Evolutionary conservation across 1,284 basidiomycete species (phyloP), one percentile per base, ranked within the genome.

Genomic region (Peniophora sp.): DNA sequence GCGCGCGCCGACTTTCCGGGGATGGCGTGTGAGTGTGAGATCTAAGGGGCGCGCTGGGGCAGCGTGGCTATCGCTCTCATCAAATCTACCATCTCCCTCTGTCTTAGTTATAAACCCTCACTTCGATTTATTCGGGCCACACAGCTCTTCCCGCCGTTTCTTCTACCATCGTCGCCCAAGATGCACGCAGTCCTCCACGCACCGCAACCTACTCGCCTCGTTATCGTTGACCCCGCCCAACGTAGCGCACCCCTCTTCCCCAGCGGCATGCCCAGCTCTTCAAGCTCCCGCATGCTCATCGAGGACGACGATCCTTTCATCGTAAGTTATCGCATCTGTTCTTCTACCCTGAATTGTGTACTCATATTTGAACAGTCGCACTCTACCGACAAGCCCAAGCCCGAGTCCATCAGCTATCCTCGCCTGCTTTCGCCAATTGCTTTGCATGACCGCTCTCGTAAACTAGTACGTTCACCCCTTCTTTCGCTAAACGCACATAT

Each of bases 101-200:
- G 27, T 32, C 27, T 32, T 32, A 32, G 6, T 32, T 32, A 32
- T 32, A 32, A 32, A 32, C 27, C 27, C 27, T 32, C 12, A 5
- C 27, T 32, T 32, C 27, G 27, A 32, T 32, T 32, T 32, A 32
- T 32, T 32, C 27, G 27, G 27, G 27, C 27, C 27, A 32, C 27
- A 32, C 27, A 5, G 27, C 27, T 5, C 27, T 12, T 12, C 12
- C 27, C 27, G 27, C 27, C 27, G 6, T 5, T 32, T 32, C 6
- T 32, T 32, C 12, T 32, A n/a, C n/a, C n/a, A n/a, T n/a, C n/a
- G n/a, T n/a, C 34, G 14, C 24, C n/a, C 53, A 45, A 52, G 53
- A 59, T 59, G 58, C 25, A 52, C 32, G 45, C 58, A 47, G 58
- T 59, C 36, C 48, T 55, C n/a, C n/a, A n/a, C 48, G 57, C 57